phyloP scores from a whole-genome alignment of 176 grass and related monocot species.

The Phoenix dactylifera region DNA sequence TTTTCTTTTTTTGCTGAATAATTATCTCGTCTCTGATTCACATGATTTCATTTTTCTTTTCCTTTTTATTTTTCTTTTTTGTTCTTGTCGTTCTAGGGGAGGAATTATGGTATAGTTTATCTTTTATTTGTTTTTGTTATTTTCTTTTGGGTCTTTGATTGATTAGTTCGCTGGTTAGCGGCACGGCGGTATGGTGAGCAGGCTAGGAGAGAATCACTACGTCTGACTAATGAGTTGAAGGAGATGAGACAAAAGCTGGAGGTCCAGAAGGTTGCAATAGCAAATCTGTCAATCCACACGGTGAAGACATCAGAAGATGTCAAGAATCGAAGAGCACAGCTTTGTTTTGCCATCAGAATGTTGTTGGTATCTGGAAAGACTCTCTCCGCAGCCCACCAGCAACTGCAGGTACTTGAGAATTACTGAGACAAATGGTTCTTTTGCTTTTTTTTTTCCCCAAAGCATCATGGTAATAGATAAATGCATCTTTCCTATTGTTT shows the following conservation, averaged over 20 bases:
- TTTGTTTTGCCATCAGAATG: slow-evolving; percentile 46
- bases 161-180: background rate
- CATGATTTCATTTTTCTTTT: too few relatives aligned
- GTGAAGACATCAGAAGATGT: slow-evolving; percentile 37
- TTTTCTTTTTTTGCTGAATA: too few relatives aligned
- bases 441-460: too few relatives aligned
- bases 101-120: background rate
- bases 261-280: slow-evolving; percentile 24
- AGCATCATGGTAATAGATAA: too few relatives aligned
- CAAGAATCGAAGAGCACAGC: slow-evolving; percentile 35
- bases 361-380: slow-evolving; percentile 51
- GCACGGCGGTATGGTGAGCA: slow-evolving; percentile 2
- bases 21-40: too few relatives aligned
- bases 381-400: slow-evolving; percentile 14
- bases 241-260: slow-evolving; percentile 50
- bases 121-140: background rate
- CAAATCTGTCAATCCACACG: slow-evolving; percentile 20
- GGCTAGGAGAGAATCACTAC: slow-evolving; percentile 40
- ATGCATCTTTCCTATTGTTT: too few relatives aligned
- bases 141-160: background rate
- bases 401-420: slow-evolving; percentile 50
- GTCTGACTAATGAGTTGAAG: slow-evolving; percentile 50
- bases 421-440: too few relatives aligned
- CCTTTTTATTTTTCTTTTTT: too few relatives aligned
- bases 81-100: too few relatives aligned